Evolutionary conservation across 495 filamentous ascomycete genomes (phyloP).

Genomic region (Trypethelium eluteriae): DNA sequence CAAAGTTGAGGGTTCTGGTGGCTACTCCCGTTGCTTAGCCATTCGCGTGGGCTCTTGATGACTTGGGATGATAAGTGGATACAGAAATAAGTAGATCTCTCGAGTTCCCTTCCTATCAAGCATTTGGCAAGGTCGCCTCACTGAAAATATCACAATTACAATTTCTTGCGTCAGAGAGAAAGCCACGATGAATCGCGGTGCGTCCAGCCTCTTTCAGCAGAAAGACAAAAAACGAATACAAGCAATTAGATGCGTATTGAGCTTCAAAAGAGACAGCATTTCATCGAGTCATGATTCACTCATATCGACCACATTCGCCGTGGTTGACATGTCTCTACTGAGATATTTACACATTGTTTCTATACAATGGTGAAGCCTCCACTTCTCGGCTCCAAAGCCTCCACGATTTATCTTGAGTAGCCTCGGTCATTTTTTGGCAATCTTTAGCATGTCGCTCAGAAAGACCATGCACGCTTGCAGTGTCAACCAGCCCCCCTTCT

Average conservation of each 20-base stretch:
- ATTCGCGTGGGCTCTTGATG: too few relatives aligned
- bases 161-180: too few relatives aligned
- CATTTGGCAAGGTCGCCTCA: too few relatives aligned
- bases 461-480: neutral
- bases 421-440: constrained; percentile 9
- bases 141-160: too few relatives aligned
- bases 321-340: neutral
- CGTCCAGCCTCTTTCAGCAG: too few relatives aligned
- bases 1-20: neutral
- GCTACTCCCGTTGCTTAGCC: too few relatives aligned
- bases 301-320: neutral
- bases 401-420: constrained; percentile 3
- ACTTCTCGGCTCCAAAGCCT: neutral
- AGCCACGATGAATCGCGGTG: too few relatives aligned
- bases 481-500: neutral
- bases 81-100: too few relatives aligned
- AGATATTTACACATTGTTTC: neutral
- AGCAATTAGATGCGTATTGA: too few relatives aligned
- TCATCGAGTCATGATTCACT: neutral
- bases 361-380: neutral
- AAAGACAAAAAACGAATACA: too few relatives aligned
- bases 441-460: neutral
- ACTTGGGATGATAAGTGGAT: too few relatives aligned
- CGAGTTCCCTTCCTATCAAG: too few relatives aligned
- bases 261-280: neutral